phyloP scores from a whole-genome alignment of 805 yeast species.

The Komagataella kurtzmanii region DNA sequence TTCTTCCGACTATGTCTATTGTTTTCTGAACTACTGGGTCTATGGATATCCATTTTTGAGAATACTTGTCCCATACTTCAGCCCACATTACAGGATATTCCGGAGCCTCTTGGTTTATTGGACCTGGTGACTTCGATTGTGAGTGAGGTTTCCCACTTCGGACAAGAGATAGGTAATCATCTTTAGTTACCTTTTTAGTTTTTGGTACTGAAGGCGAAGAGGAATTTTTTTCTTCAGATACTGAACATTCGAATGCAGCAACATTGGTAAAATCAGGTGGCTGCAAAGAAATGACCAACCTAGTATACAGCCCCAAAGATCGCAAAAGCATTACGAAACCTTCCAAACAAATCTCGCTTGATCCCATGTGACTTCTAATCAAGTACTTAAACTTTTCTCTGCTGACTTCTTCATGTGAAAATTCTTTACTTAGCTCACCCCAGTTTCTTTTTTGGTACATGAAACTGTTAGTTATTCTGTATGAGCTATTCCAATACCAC shows the following conservation, averaged over 20 bases:
- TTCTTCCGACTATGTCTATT: slow-evolving; percentile 46
- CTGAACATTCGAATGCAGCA: slow-evolving; percentile 9
- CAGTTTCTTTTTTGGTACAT: slow-evolving; percentile 30
- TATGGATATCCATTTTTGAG: slow-evolving; percentile 68
- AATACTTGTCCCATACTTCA: slow-evolving; percentile 78
- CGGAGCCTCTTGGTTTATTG: not conserved
- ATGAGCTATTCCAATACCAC: slow-evolving; percentile 40
- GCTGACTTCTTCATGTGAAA: slow-evolving; percentile 28
- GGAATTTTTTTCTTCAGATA: slow-evolving; percentile 1
- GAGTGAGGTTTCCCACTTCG: not conserved
- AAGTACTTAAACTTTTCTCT: slow-evolving; percentile 28
- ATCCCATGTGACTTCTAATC: slow-evolving; percentile 41
- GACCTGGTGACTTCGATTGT: not conserved
- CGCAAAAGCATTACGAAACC: slow-evolving; percentile 74
- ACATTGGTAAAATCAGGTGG: slow-evolving; percentile 70
- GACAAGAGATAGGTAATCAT: not conserved
- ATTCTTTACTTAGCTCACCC: slow-evolving; percentile 23
- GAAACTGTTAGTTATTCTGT: not conserved
- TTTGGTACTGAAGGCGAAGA: slow-evolving; percentile 13
- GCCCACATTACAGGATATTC: slow-evolving; percentile 77
- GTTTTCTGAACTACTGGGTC: slow-evolving; percentile 62
- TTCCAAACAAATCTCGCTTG: slow-evolving; percentile 71
- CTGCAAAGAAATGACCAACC: slow-evolving; percentile 75
- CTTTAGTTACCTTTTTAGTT: slow-evolving; percentile 7
- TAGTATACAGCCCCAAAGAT: slow-evolving; percentile 53